phyloP scores from a whole-genome alignment of 805 yeast species.

The Ogataea haglerorum region DNA sequence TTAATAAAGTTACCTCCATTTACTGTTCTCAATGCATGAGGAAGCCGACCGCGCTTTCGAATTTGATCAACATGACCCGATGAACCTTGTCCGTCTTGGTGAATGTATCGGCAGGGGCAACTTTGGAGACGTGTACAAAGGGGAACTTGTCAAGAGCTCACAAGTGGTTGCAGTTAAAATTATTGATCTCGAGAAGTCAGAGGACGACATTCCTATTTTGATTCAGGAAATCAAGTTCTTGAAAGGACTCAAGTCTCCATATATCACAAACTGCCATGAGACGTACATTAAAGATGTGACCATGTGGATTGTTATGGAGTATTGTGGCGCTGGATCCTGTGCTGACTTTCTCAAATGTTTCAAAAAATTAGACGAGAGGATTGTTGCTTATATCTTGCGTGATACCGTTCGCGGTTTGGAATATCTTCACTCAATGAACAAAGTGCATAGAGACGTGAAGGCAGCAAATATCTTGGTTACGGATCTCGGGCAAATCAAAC shows the following conservation, averaged over 20 bases:
- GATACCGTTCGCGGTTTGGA: conserved; percentile 67
- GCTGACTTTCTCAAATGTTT: conserved; percentile 62
- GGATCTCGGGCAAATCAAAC: conserved; percentile 62
- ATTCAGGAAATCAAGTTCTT: conserved; percentile 78
- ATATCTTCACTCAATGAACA: conserved; percentile 70
- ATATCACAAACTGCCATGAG: conserved; percentile 63
- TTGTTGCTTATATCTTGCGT: conserved; percentile 57
- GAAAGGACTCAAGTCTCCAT: conserved; percentile 59
- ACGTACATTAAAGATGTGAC: conserved; percentile 62
- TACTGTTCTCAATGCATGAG: conserved; percentile 1
- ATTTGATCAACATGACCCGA: conserved; percentile 15
- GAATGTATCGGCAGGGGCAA: conserved; percentile 79
- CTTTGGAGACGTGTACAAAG: conserved; percentile 83
- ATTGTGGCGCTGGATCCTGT: conserved; percentile 93
- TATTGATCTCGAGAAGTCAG: conserved; percentile 72
- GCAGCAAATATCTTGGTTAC: conserved; percentile 85
- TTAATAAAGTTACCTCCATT: not conserved
- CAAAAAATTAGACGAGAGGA: conserved; percentile 54
- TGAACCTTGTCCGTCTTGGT: conserved; percentile 31
- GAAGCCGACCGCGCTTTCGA: not conserved
- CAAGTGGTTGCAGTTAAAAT: conserved; percentile 79
- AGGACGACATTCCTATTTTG: conserved; percentile 68
- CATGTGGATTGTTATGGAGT: conserved; percentile 93
- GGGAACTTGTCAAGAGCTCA: conserved; percentile 35
- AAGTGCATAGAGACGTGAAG: conserved; percentile 87